Conservation (phyloP, 2,329 filamentous ascomycete genomes). For the Exophiala oligosperma region DNA sequence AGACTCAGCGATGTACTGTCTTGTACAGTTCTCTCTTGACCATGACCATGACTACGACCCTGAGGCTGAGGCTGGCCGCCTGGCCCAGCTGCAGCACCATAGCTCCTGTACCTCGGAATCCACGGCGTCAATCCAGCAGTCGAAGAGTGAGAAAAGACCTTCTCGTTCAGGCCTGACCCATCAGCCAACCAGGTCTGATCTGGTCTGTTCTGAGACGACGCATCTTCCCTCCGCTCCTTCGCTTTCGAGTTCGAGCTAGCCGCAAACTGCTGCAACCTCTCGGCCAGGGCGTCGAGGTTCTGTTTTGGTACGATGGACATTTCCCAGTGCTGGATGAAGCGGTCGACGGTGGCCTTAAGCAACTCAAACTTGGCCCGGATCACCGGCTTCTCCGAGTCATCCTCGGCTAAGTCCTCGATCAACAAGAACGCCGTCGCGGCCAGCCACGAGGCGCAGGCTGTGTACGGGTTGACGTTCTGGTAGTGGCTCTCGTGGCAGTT, state of each 20-base stretch:
- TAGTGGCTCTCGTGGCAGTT: constrained; percentile 25
- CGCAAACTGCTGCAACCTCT: background rate
- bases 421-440: constrained; percentile 28
- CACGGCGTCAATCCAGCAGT: too few relatives aligned
- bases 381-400: constrained; percentile 10
- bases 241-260: background rate
- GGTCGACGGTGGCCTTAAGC: constrained; percentile 29
- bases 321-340: constrained; percentile 33
- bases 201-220: background rate
- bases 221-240: background rate
- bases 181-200: background rate
- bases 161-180: background rate
- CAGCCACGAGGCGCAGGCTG: constrained; percentile 36
- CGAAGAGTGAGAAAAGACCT: too few relatives aligned
- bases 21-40: too few relatives aligned
- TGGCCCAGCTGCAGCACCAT: too few relatives aligned
- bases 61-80: too few relatives aligned
- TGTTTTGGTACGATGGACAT: constrained; percentile 32
- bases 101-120: too few relatives aligned
- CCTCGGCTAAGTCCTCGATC: constrained; percentile 26
- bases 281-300: constrained; percentile 31
- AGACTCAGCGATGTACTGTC: too few relatives aligned
- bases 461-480: constrained; percentile 36
- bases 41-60: too few relatives aligned
- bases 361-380: constrained; percentile 29